Conservation (phyloP, 2,329 filamentous ascomycete species). For the Leptographium lundbergii region DNA sequence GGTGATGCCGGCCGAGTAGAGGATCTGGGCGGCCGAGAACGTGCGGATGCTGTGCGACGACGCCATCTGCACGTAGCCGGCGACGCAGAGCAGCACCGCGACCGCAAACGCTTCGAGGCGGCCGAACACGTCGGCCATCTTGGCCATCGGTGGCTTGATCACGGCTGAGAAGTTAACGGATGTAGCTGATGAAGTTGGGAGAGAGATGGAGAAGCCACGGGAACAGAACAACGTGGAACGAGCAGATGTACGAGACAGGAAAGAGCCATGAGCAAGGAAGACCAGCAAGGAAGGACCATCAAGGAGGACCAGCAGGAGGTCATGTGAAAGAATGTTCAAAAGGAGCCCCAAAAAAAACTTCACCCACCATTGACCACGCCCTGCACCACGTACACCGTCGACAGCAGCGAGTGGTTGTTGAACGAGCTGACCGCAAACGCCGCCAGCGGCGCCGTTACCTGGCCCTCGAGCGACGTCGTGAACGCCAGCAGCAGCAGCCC, state of each 20-base stretch:
- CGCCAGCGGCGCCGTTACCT: conserved; percentile 46
- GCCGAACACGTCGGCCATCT: conserved; percentile 49
- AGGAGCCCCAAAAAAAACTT: not conserved
- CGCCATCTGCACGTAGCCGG: conserved; percentile 47
- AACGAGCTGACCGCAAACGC: conserved; percentile 54
- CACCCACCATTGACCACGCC: conserved; percentile 46
- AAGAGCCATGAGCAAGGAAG: not conserved
- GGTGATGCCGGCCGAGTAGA: conserved; percentile 41
- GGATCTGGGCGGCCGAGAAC: conserved; percentile 41
- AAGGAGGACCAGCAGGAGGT: not conserved
- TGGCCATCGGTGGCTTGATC: conserved; percentile 48
- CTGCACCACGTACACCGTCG: conserved; percentile 51
- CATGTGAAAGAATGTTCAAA: not conserved
- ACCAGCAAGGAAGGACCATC: not conserved
- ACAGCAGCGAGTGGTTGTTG: conserved; percentile 48
- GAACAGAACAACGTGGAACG: not conserved
- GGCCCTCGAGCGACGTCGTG: conserved; percentile 52
- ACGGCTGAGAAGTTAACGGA: conserved; percentile 26
- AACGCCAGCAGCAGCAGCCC: conserved; percentile 47
- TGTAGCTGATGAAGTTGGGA: not conserved
- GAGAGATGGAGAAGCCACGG: no score
- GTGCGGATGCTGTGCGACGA: conserved; percentile 39
- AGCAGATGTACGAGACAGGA: not conserved
- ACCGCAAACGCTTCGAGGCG: conserved; percentile 45
- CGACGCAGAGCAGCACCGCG: conserved; percentile 37